These are phyloP conservation scores for Aspergillus proliferans DNA, from an alignment of 2,329 filamentous ascomycete species.

Conservation along the genomic window DNA sequence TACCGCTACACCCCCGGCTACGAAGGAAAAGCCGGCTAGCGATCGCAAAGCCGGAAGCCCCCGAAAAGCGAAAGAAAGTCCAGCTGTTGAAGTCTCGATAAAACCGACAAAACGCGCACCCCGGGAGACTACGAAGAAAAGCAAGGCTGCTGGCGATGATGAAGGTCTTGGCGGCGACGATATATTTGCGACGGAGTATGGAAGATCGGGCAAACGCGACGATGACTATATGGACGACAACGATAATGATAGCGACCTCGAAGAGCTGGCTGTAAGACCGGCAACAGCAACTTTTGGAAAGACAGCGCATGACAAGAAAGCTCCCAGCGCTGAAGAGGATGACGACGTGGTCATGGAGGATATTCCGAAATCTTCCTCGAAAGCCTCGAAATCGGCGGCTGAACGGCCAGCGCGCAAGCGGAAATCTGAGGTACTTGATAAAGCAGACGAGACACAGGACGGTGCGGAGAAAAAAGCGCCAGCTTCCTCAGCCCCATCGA, in stretches of 20 bases:
- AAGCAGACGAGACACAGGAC: slow-evolving; percentile 52
- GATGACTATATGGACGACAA: slow-evolving; percentile 63
- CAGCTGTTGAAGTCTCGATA: slow-evolving; percentile 50
- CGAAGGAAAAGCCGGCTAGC: slow-evolving; percentile 5
- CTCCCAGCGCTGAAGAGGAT: slow-evolving; percentile 27
- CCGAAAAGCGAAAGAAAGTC: slow-evolving; percentile 34
- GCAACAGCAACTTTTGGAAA: slow-evolving; percentile 49
- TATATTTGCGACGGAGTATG: slow-evolving; percentile 70
- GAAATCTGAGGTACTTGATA: slow-evolving; percentile 51
- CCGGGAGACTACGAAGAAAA: slow-evolving; percentile 24
- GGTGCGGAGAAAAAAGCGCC: slow-evolving; percentile 46
- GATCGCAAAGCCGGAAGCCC: slow-evolving; percentile 5
- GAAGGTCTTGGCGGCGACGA: slow-evolving; percentile 69
- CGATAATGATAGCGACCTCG: slow-evolving; percentile 53
- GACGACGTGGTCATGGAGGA: slow-evolving; percentile 52
- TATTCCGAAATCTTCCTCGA: slow-evolving; percentile 40
- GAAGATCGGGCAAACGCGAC: slow-evolving; percentile 55
- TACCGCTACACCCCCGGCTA: slow-evolving; percentile 11
- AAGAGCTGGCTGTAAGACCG: slow-evolving; percentile 57
- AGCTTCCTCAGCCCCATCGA: slow-evolving; percentile 10
- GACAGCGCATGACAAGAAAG: slow-evolving; percentile 29
- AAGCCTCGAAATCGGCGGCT: slow-evolving; percentile 41
- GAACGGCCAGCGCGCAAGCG: slow-evolving; percentile 44
- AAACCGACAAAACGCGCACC: slow-evolving; percentile 11
- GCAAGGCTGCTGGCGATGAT: slow-evolving; percentile 49